Base-by-base conservation (phyloP, 148 eudicot genomes). In the Simmondsia chinensis region DNA sequence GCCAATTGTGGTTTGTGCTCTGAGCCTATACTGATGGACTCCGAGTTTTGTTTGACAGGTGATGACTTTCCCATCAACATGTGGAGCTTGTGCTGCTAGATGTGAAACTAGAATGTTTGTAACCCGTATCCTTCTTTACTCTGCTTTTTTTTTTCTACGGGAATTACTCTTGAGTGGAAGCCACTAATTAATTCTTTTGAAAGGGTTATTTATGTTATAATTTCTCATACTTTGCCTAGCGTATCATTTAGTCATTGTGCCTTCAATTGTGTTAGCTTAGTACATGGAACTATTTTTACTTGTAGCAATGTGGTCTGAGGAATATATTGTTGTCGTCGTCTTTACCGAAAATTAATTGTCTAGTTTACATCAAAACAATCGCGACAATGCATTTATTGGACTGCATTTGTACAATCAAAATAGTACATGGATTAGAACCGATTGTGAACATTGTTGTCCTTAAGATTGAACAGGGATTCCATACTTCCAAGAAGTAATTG, bases 401-500 rank as follows among this genome's bases (percentile, higher is more conserved):
- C n/a, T n/a, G n/a, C n/a, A n/a, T n/a, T n/a, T n/a, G n/a, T n/a
- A 36, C 7, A 12, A 7, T 20, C 14, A 8, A 18, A 6, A 6
- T n/a, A 9, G 16, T 12, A 43, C 9, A 27, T 26, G 17, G 23
- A n/a, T 21, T 0, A 28, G 16, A 40, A 21, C 32, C 14, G 0
- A 16, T 24, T 47, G 6, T 10, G 16, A 20, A 12, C 4, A 12
- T 52, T 64, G 77, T 51, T 54, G 49, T 54, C 43, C 89, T 82
- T 91, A 48, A 85, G 78, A 14, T 39, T 12, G 10, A 32, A 37
- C 37, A 91, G 99, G 79, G 44, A 91, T 91, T 52, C 99, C 99
- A 11, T 91, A 91, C 65, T 91, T 91, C 54, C 78, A 82, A 70
- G 99, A 91, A 82, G 95, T 91, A 33, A 91, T 91, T 58, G 95